phyloP scores from a whole-genome alignment of 2,329 filamentous ascomycete genomes.

The Catunica adiposa region DNA sequence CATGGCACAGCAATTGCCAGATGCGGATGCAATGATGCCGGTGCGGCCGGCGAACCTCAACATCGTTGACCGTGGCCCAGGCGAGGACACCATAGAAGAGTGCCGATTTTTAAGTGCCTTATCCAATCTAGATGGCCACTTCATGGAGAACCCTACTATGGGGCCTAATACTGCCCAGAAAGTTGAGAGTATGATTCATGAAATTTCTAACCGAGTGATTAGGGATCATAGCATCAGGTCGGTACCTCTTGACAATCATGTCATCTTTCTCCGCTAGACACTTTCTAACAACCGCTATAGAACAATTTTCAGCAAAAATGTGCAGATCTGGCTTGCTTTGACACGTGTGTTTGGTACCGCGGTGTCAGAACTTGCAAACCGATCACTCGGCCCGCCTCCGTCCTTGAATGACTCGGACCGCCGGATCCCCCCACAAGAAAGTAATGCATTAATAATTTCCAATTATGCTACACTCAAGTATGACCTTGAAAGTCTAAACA shows the following conservation, averaged over 20 bases:
- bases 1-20: too few relatives aligned
- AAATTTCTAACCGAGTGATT: constrained; percentile 24
- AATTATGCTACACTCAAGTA: constrained; percentile 45
- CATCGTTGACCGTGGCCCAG: not conserved
- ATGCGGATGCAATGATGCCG: not conserved
- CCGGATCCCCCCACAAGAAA: constrained; percentile 43
- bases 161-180: constrained; percentile 38
- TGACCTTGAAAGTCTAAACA: constrained; percentile 46
- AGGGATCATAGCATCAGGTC: constrained; percentile 43
- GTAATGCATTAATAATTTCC: constrained; percentile 44
- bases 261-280: not conserved
- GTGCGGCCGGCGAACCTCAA: not conserved
- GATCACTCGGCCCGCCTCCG: constrained; percentile 40
- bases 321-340: constrained; percentile 49
- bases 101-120: constrained; percentile 43
- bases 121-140: constrained; percentile 45
- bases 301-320: constrained; percentile 43
- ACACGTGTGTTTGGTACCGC: constrained; percentile 44
- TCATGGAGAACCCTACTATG: constrained; percentile 39
- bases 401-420: constrained; percentile 37
- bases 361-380: constrained; percentile 41
- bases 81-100: constrained; percentile 43
- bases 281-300: constrained; percentile 21
- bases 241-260: constrained; percentile 14
- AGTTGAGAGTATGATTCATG: constrained; percentile 37